Evolutionary conservation across 768 basidiomycete genomes (phyloP), one percentile per base, ranked within the genome.

Genomic region (Termitomyces sp.): DNA sequence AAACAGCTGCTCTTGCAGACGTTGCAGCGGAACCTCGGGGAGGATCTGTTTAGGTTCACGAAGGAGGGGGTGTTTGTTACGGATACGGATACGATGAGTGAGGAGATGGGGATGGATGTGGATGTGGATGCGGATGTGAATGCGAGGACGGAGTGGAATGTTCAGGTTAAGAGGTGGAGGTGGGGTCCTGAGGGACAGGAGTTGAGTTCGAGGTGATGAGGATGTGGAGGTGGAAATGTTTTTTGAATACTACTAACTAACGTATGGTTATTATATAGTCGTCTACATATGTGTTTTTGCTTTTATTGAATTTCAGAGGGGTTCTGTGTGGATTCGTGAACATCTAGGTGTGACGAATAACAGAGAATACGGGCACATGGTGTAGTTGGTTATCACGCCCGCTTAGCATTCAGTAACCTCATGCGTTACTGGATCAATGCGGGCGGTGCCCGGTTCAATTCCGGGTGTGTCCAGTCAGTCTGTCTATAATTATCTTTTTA

Each of bases 121-220:
- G n/a, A 43, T 20, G 18, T 4, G 6, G 41, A 20, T 12, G 43
- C 12, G 2, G 25, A 29, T 44, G 45, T 32, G 42, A 32, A 16
- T 27, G 66, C 61, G 51, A 64, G 68, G 41, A 67, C 70, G 4
- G 73, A 75, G 64, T 76, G 75, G 73, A 65, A 70, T 33, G 70
- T 75, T n/a, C 68, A 71, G 52, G 73, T 74, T 7, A 71, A 66
- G 58, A 65, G 70, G 53, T 76, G 75, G 75, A 74, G 68, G 63
- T 76, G 73, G 73, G 70, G 70, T 1, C 66, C 64, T 0, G 60
- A 59, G 45, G 52, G 53, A 39, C 53, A 48, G 33, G 49, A 46
- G 43, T 12, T 50, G n/a, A 48, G 20, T 3, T 49, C 33, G 25
- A 12, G 51, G 22, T 36, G 42, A 35, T 25, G 25, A 2, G 11